Conservation (phyloP, 2,329 filamentous ascomycete genomes). For the Trichoderma atrobrunneum region DNA sequence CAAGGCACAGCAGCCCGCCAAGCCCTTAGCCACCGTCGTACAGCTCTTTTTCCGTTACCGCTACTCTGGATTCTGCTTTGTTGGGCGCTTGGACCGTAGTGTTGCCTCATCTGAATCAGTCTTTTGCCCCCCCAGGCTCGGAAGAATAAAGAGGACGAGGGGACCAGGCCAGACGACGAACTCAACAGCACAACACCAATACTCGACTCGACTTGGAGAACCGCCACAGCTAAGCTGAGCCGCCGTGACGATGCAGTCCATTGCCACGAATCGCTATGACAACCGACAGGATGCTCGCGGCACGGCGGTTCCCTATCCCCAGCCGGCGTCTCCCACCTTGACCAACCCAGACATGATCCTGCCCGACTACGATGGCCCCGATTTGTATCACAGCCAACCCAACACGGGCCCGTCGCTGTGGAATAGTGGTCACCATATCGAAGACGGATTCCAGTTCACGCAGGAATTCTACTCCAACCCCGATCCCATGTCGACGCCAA, state of each 20-base stretch:
- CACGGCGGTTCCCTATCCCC: conserved; percentile 39
- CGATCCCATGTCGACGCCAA: conserved; percentile 55
- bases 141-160: background rate
- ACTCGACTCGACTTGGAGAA: background rate
- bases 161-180: background rate
- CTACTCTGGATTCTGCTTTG: background rate
- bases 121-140: background rate
- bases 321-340: conserved; percentile 76
- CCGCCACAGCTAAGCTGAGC: background rate
- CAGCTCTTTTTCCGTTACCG: background rate
- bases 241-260: conserved; percentile 33
- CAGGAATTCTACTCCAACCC: conserved; percentile 40
- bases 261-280: conserved; percentile 28
- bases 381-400: conserved; percentile 51
- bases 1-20: background rate
- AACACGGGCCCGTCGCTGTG: conserved; percentile 52
- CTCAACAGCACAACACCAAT: background rate
- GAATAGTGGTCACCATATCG: conserved; percentile 44
- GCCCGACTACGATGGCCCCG: conserved; percentile 65
- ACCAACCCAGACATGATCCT: conserved; percentile 95
- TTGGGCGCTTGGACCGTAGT: background rate
- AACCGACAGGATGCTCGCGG: conserved; percentile 30
- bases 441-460: conserved; percentile 43
- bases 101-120: background rate
- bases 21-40: background rate